Percentiles rank a stretch among this genome's conserved stretches.
These are phyloP conservation scores for Geranium brycei DNA, from an alignment of 345 rosid genomes.

Conservation along the genomic window DNA sequence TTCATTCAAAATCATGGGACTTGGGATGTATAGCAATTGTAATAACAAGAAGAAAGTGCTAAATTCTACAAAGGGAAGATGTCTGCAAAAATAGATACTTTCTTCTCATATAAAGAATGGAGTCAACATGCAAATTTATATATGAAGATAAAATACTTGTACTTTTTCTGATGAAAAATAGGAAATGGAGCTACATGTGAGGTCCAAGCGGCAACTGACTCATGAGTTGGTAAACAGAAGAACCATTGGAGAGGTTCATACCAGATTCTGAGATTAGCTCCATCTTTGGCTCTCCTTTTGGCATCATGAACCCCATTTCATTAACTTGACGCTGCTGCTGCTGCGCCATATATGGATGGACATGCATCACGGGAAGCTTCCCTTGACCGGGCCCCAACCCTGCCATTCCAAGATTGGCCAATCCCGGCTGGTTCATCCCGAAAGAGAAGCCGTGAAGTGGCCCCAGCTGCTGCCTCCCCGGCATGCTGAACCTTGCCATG, in stretches of 20 bases:
- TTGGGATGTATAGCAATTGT: too few relatives aligned
- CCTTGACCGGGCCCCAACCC: slow-evolving; percentile 50
- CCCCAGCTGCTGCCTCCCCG: slow-evolving; percentile 64
- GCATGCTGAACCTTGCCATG: slow-evolving; percentile 50
- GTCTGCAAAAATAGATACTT: neutral
- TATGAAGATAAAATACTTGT: slow-evolving; percentile 14
- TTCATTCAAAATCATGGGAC: too few relatives aligned
- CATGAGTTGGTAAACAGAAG: slow-evolving; percentile 66
- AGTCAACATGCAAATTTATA: neutral
- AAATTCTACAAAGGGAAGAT: neutral
- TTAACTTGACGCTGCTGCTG: slow-evolving; percentile 34
- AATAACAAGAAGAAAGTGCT: too few relatives aligned
- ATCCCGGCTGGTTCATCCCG: slow-evolving; percentile 44
- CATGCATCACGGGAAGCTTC: slow-evolving; percentile 41
- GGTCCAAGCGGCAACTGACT: slow-evolving; percentile 75
- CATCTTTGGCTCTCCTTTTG: slow-evolving; percentile 65
- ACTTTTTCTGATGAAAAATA: slow-evolving; percentile 11
- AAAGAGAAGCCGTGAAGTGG: slow-evolving; percentile 53
- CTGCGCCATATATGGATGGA: slow-evolving; percentile 37
- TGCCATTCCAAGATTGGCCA: slow-evolving; percentile 56
- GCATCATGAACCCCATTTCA: slow-evolving; percentile 55
- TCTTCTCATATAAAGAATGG: neutral
- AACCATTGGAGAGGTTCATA: slow-evolving; percentile 39
- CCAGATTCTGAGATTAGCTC: slow-evolving; percentile 58
- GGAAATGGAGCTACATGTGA: slow-evolving; percentile 30